Evolutionary conservation across 345 rosid genomes (phyloP), one percentile per base, ranked within the genome.

Genomic region (Laguncularia racemosa): DNA sequence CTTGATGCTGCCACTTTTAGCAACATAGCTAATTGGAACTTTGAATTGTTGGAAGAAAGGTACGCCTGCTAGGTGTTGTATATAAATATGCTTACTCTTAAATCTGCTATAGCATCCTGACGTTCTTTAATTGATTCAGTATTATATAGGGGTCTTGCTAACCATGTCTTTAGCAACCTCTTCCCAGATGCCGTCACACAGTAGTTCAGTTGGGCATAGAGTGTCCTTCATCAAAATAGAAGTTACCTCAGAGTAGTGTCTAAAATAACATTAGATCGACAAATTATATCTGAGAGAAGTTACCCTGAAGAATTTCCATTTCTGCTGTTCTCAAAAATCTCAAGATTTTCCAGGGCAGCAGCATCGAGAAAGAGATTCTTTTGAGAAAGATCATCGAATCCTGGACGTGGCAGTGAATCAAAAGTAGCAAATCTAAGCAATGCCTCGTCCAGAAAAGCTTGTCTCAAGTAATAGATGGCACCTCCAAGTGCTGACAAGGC

Each of bases 401-500:
- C 81, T 71, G 82, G 71, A 79, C 67, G 79, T 15, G 95, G 95
- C 60, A 93, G 92, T 46, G 71, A 60, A 67, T 93, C 97, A 64
- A 82, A 93, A 65, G 82, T 89, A 20, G 95, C 95, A 85, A 76
- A 89, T 74, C 86, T 87, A 69, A 93, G 97, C 70, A 93, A 73
- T 33, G 95, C 66, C 73, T 87, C 96, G 62, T 84, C 95, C 67
- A 93, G 75, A 78, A 89, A 87, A 60, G 95, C 86, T 74, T 93
- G 85, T 71, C 76, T 85, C 55, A 93, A 81, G 75, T 93, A 93
- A 75, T 78, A 93, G 59, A 93, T 84, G 65, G 89, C 67, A 68
- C 96, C 97, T 61, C 99, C 99, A 63, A 93, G 86, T 67, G 97
- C 96, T 69, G 99, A 93, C 73, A 93, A 79, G 28, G 96, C 97